phyloP scores from a whole-genome alignment of 1,284 basidiomycete species.

The Schizophyllum amplum region DNA sequence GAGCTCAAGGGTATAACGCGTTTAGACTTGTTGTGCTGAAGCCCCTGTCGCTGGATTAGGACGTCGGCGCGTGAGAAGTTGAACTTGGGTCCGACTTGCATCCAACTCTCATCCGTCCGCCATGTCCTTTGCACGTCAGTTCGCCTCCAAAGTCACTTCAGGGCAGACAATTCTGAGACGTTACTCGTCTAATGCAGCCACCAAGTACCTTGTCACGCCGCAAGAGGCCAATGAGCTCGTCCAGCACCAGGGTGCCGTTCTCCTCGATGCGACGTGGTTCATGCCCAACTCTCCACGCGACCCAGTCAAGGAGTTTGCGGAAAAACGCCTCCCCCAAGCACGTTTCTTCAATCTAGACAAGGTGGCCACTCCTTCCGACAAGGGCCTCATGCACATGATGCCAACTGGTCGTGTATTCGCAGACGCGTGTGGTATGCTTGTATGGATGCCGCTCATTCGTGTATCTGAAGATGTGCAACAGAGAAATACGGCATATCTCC shows the following conservation, averaged over 20 bases:
- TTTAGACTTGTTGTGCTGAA: too few species aligned
- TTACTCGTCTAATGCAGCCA: background rate
- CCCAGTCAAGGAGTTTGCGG: conserved; percentile 54
- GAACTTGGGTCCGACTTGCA: background rate
- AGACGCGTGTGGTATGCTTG: conserved; percentile 62
- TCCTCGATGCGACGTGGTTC: conserved; percentile 80
- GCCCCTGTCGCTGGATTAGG: conserved; percentile 6
- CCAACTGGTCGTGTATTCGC: conserved; percentile 71
- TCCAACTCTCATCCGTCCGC: background rate
- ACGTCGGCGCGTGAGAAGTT: conserved; percentile 4
- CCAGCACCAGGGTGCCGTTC: conserved; percentile 25
- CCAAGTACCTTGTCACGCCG: background rate
- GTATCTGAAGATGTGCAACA: conserved; percentile 19
- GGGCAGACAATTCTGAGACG: too few species aligned
- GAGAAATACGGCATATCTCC: conserved; percentile 70
- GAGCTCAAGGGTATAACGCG: conserved; percentile 4
- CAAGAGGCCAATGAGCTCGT: conserved; percentile 13
- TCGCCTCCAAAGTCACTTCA: conserved; percentile 1
- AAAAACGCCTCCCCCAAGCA: conserved; percentile 68
- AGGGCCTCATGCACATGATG: conserved; percentile 93
- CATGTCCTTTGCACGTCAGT: background rate
- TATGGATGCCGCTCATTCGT: background rate
- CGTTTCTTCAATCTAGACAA: conserved; percentile 81
- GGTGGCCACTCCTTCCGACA: conserved; percentile 58
- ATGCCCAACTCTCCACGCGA: conserved; percentile 78